Percentiles rank a stretch among this genome's conserved stretches.
Evolutionary conservation across 2,329 filamentous ascomycete species (phyloP).

Genomic region (Fusarium succisae): DNA sequence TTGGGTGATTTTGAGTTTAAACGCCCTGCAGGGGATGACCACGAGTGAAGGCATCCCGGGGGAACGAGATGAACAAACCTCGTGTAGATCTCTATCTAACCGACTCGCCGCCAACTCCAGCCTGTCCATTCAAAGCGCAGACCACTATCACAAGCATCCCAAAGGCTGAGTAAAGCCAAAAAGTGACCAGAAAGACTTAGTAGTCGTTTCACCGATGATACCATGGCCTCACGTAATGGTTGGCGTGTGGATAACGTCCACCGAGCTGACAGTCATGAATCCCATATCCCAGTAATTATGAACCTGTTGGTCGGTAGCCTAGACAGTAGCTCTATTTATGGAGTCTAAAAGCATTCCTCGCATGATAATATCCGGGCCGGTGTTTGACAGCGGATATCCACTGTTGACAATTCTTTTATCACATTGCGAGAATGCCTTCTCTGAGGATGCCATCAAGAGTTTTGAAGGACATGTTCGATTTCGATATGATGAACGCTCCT

Average conservation of each 20-base stretch:
- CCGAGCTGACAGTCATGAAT: background rate
- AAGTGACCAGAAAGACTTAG: background rate
- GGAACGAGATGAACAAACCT: background rate
- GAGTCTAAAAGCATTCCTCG: background rate
- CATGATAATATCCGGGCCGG: background rate
- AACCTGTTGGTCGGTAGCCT: background rate
- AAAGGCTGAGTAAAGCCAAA: background rate
- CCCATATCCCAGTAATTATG: background rate
- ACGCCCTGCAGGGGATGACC: too few relatives aligned
- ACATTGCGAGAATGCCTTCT: background rate
- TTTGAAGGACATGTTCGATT: constrained; percentile 6
- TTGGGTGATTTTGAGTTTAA: too few relatives aligned
- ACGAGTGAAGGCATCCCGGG: background rate
- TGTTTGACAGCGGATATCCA: background rate
- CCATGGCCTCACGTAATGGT: background rate
- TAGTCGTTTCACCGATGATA: background rate
- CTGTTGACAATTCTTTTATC: background rate
- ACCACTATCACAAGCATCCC: background rate
- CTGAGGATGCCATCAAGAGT: constrained; percentile 1
- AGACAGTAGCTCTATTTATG: background rate
- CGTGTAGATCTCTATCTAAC: background rate
- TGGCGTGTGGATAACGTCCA: background rate
- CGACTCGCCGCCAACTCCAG: background rate
- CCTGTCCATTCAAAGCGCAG: background rate
- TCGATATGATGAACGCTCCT: constrained; percentile 3